Evolutionary conservation across 306 rosid species (phyloP).

Genomic region (Trichosanthes truncata): DNA sequence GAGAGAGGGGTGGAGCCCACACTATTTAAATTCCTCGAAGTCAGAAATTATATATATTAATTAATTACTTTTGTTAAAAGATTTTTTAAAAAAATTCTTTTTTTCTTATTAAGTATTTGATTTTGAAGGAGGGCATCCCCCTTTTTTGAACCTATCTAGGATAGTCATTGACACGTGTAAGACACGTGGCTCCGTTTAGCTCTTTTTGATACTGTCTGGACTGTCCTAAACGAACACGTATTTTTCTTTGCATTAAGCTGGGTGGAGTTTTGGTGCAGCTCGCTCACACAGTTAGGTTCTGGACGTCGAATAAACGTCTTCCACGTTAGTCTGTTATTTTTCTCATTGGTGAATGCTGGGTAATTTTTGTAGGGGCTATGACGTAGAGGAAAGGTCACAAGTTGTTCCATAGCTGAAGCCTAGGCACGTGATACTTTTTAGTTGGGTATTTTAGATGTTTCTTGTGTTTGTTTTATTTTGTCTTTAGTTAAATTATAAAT

Average conservation of each 20-base stretch:
- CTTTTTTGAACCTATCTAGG: background rate
- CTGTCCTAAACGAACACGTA: constrained; percentile 1
- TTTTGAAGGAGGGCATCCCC: background rate
- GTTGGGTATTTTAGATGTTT: background rate
- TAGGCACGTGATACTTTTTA: background rate
- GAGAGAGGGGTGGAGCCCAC: background rate
- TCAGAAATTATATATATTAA: background rate
- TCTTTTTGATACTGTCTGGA: background rate
- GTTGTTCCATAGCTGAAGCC: background rate
- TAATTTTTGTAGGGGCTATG: background rate
- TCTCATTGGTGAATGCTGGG: background rate
- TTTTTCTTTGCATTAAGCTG: background rate
- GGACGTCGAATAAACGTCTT: background rate
- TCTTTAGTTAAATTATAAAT: background rate
- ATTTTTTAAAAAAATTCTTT: background rate
- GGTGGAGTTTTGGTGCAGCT: background rate
- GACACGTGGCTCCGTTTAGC: background rate
- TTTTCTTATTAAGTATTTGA: background rate
- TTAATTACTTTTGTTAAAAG: background rate
- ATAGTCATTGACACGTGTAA: background rate
- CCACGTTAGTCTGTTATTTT: background rate
- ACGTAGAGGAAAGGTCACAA: background rate
- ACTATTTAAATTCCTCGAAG: background rate
- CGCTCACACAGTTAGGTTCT: background rate
- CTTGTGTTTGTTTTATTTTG: background rate